Conservation (phyloP, 139 green algal species). For the Bryopsis sp. region DNA sequence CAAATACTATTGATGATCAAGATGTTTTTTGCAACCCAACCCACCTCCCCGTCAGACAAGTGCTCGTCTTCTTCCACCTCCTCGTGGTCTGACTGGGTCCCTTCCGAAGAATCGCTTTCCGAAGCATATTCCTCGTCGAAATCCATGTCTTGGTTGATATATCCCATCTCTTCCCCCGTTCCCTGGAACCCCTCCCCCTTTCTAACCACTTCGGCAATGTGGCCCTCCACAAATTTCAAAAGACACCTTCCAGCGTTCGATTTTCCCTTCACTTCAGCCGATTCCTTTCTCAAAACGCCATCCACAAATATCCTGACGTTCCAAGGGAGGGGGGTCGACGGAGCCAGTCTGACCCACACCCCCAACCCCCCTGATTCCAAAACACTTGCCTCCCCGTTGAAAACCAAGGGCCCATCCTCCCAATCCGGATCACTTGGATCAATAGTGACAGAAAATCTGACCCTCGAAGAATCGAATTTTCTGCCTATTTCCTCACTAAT, state of each 20-base stretch:
- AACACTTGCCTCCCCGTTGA: not conserved
- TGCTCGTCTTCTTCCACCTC: no score
- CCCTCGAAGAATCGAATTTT: not conserved
- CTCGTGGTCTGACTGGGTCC: no score
- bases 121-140: no score
- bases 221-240: not conserved
- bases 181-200: not conserved
- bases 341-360: not conserved
- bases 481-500: not conserved
- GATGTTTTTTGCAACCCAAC: no score
- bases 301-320: not conserved
- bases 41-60: no score
- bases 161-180: no score
- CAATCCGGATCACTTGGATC: not conserved
- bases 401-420: not conserved
- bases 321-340: not conserved
- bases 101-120: no score
- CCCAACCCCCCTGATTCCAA: not conserved
- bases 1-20: no score
- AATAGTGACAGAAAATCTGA: not conserved
- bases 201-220: not conserved
- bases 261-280: not conserved
- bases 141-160: no score
- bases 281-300: not conserved
- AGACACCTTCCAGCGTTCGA: not conserved